A percentile compares a stretch with the other conserved stretches of the same genome.
Evolutionary conservation across 768 basidiomycete species (phyloP).

Genomic region (Mrakia blollopis): DNA sequence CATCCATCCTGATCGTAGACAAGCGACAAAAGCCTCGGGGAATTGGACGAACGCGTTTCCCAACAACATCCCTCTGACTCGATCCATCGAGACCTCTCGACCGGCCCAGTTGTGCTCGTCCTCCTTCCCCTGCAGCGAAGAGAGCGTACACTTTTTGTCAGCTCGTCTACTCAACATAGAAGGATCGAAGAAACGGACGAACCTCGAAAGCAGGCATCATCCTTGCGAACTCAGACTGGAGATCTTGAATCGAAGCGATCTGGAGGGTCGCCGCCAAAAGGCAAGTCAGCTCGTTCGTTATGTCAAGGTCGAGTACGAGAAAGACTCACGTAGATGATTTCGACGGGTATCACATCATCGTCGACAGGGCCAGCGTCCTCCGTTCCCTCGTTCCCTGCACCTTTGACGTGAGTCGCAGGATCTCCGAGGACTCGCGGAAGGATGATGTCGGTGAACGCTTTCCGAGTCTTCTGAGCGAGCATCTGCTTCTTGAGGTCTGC

Average conservation of each 20-base stretch:
- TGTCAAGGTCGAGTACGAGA: not conserved
- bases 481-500: constrained; percentile 92
- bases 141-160: too few relatives aligned
- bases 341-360: constrained; percentile 34
- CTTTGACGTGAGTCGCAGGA: constrained; percentile 31
- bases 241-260: constrained; percentile 75
- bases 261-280: constrained; percentile 26
- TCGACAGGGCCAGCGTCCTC: constrained; percentile 18
- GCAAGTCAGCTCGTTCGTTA: not conserved
- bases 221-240: constrained; percentile 74
- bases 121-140: constrained; percentile 72
- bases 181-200: constrained; percentile 43
- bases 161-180: not conserved
- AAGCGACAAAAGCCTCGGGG: constrained; percentile 65
- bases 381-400: not conserved
- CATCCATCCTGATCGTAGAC: constrained; percentile 70
- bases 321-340: constrained; percentile 38
- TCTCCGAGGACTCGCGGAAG: constrained; percentile 58
- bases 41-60: constrained; percentile 74
- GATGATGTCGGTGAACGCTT: constrained; percentile 77
- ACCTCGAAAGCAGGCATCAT: constrained; percentile 82
- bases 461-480: constrained; percentile 68
- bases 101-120: constrained; percentile 91
- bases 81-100: constrained; percentile 69
- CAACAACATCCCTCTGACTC: constrained; percentile 82